Base-by-base conservation (phyloP, 2,329 filamentous ascomycete species). In the Colletotrichum spaethianum region DNA sequence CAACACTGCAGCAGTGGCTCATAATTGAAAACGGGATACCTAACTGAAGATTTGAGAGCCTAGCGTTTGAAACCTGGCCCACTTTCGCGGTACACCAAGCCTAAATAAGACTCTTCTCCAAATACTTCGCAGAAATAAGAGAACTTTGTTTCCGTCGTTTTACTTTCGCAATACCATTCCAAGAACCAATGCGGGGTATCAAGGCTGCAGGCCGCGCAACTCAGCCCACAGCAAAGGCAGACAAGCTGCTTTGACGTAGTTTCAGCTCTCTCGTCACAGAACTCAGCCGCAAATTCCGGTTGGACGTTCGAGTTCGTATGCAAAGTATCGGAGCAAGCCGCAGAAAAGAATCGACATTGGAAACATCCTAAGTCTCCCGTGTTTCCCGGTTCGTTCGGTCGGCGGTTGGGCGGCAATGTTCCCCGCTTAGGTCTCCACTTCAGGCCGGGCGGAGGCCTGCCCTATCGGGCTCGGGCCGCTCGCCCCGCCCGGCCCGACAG, bases 391-490 rank as follows among this genome's bases (percentile, higher is more conserved):
- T 65, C 23, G 26, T 31, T 70, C 52, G 59, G 28, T 20, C 70
- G 52, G 64, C 59, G 70, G 59, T 50, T 63, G 40, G 65, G 60
- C 70, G 65, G 59, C 65, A 52, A 42, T 12, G 33, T 12, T 42
- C 23, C 20, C 44, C 63, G 53, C 28, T 16, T 11, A 16, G 20
- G 12, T 46, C 59, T 26, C 60, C 70, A 64, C 70, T 60, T 36
- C 14, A 40, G 70, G 26, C 65, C 70, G 70, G 60, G 65, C 59
- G 59, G 38, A 50, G 69, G 46, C 4, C 65, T 65, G 50, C 33
- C 57, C 50, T 38, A 68, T 56, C 69, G 69, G 69, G 69, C 69
- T 71, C 69, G 64, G 69, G 69, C 69, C 64, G 69, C 69, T 53
- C 52, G 16, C 69, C 69, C 69, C 69, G 65, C 70, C 59, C 70